Evolutionary conservation across 768 basidiomycete genomes (phyloP).

Genomic region (Rhizopogon roseolus): DNA sequence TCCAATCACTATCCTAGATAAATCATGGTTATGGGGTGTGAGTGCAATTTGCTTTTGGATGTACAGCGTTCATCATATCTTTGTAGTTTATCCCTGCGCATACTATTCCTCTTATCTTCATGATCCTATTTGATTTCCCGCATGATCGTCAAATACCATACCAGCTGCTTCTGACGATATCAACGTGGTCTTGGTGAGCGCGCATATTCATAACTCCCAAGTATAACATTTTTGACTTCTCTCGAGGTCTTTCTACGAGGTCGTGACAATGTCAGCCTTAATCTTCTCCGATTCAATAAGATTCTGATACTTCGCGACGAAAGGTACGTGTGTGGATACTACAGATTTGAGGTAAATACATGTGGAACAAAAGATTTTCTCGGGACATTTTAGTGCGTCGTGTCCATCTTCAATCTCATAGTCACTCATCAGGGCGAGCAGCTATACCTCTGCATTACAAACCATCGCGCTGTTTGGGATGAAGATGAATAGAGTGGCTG

Average conservation of each 20-base stretch:
- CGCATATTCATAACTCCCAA: not conserved
- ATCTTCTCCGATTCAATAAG: not conserved
- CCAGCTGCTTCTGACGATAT: constrained; percentile 52
- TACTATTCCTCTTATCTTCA: constrained; percentile 56
- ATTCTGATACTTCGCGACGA: constrained; percentile 9
- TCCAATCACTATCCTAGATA: constrained; percentile 45
- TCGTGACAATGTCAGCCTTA: constrained; percentile 39
- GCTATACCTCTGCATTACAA: constrained; percentile 32
- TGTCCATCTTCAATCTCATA: not conserved
- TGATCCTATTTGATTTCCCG: constrained; percentile 73
- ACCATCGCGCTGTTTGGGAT: constrained; percentile 72
- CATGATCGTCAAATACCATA: constrained; percentile 53
- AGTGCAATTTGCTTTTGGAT: constrained; percentile 17
- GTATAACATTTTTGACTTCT: constrained; percentile 7
- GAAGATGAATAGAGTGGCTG: constrained; percentile 62
- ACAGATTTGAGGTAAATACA: constrained; percentile 22
- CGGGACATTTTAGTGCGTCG: constrained; percentile 29
- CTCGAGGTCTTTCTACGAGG: constrained; percentile 53
- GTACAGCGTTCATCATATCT: not conserved
- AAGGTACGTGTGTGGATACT: constrained; percentile 41
- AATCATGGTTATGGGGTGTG: constrained; percentile 57
- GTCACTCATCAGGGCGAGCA: constrained; percentile 10
- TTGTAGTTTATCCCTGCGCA: constrained; percentile 50
- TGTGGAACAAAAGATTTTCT: constrained; percentile 42
- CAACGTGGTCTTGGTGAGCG: constrained; percentile 62